Evolutionary conservation across 805 yeast species (phyloP), one percentile per base, ranked within the genome.

Genomic region (Candida railenensis): DNA sequence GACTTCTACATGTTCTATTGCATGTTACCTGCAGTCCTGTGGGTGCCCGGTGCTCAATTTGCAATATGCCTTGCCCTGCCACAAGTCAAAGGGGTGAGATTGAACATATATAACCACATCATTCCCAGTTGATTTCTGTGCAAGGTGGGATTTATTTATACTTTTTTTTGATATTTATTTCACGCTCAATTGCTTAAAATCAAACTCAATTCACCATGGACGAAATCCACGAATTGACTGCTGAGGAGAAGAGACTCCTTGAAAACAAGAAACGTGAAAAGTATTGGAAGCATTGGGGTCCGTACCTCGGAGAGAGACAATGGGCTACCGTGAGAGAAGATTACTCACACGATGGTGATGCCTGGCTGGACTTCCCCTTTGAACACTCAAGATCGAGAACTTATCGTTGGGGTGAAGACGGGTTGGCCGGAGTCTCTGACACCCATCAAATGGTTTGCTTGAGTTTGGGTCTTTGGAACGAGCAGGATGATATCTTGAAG

Each of bases 381-480:
- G 95, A 88, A 49, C 89, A 88, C 50, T 85, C 95, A 1, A 75
- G 82, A 49, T 80, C 90, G 19, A 73, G 97, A 53, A 81, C 88
- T 12, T 90, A 87, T 63, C 75, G 97, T 38, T 90, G 97, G 97
- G 96, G 96, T 37, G 97, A 91, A 64, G 97, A 90, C 62, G 97
- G 97, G 2, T 70, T 90, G 54, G 95, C 92, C 9, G 97, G 97
- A 42, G 85, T 88, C 18, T 80, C 87, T 50, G 97, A 90, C 62
- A 81, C 87, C 50, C 89, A 86, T 59, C 96, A 88, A 60, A 65
- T 80, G 53, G 70, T 88, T 28, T 85, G 92, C 62, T 65, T 88
- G 54, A 78, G 87, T n/a, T 73, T 90, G 72, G 96, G 91, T 2
- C 73, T 91, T 50, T 90, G 97, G 97, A 90, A 90, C 69, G 96